phyloP scores from a whole-genome alignment of 2,329 filamentous ascomycete genomes.

The Fusarium sp. region DNA sequence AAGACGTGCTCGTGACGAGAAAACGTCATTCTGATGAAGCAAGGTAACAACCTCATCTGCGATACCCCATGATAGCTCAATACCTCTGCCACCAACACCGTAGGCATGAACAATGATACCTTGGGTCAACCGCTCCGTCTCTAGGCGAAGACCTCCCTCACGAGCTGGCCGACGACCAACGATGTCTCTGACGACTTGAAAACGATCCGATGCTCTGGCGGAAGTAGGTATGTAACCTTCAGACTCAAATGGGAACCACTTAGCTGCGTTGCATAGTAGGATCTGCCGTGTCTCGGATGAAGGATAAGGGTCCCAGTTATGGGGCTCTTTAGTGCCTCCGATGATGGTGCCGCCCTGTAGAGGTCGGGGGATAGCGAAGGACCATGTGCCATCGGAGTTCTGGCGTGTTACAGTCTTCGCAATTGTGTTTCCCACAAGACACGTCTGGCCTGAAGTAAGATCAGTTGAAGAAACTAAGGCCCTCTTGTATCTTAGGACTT shows the following conservation, averaged over 20 bases:
- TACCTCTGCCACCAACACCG: slow-evolving; percentile 1
- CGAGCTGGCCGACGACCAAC: slow-evolving; percentile 5
- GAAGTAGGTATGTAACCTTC: too few species aligned
- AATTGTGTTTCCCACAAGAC: background rate
- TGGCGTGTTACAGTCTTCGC: background rate
- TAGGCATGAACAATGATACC: background rate
- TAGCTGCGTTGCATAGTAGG: background rate
- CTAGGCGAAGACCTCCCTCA: background rate
- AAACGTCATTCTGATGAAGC: too few species aligned
- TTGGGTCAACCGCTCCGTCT: background rate
- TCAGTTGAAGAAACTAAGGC: background rate
- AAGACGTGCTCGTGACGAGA: too few species aligned
- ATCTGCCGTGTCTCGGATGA: background rate
- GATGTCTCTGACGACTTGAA: slow-evolving; percentile 1
- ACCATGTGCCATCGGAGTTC: background rate
- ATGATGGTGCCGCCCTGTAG: slow-evolving; percentile 1
- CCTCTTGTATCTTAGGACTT: background rate
- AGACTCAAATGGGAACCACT: slow-evolving; percentile 3
- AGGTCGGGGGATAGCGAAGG: slow-evolving; percentile 6
- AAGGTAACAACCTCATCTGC: background rate
- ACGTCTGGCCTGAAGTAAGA: background rate
- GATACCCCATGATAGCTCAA: slow-evolving; percentile 11
- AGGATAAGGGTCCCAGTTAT: background rate
- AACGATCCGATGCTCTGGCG: background rate
- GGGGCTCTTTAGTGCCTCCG: background rate